Evolutionary conservation across 352 stramenopile species (phyloP).

Genomic region (Pythium plurisporium): DNA sequence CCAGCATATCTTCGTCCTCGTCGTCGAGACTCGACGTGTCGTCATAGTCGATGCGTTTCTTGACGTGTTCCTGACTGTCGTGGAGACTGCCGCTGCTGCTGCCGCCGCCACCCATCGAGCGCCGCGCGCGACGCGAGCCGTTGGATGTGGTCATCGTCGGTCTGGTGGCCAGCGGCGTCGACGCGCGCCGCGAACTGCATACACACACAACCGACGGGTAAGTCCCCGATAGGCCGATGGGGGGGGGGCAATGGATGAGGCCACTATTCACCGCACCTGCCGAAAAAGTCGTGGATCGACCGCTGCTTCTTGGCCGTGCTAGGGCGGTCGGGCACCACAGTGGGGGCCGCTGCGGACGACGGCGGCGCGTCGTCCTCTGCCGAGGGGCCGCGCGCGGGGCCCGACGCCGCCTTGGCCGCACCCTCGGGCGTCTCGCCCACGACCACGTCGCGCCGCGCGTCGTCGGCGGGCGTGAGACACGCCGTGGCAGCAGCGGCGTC

Average conservation of each 20-base stretch:
- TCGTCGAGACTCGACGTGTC: conserved; percentile 30
- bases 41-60: conserved; percentile 80
- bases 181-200: not conserved
- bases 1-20: conserved; percentile 37
- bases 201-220: not conserved
- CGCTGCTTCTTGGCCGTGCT: conserved; percentile 67
- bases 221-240: no score
- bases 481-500: not conserved
- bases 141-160: conserved; percentile 29
- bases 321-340: not conserved
- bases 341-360: not conserved
- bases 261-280: conserved; percentile 19
- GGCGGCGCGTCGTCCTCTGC: not conserved
- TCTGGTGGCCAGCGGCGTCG: conserved; percentile 6
- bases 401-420: no score
- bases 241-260: not conserved
- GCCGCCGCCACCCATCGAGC: not conserved
- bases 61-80: conserved; percentile 32
- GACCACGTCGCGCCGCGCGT: conserved; percentile 14
- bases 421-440: conserved; percentile 21
- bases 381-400: no score
- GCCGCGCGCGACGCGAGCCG: not conserved
- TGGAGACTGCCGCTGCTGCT: conserved; percentile 17
- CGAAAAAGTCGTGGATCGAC: conserved; percentile 85
- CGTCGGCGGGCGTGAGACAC: not conserved